Evolutionary conservation across 805 yeast species (phyloP).

Genomic region (Barnettozyma vustinii): DNA sequence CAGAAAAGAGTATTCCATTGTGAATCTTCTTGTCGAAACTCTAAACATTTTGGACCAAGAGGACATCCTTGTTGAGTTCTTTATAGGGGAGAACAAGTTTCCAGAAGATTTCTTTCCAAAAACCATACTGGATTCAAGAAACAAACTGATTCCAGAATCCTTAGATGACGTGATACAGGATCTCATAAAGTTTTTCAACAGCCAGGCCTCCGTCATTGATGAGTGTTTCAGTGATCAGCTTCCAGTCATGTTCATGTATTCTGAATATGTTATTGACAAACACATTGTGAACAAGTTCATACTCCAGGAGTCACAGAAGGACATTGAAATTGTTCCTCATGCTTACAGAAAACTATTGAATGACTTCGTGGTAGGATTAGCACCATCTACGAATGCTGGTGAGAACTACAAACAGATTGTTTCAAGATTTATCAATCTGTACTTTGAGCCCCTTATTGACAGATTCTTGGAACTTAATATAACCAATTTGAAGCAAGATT

Average conservation of each 20-base stretch:
- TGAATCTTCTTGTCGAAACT: conserved; percentile 20
- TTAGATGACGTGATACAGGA: conserved; percentile 24
- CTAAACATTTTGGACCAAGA: conserved; percentile 30
- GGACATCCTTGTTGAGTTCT: conserved; percentile 34
- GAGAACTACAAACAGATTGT: conserved; percentile 26
- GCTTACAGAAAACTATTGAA: conserved; percentile 27
- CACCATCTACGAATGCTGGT: conserved; percentile 33
- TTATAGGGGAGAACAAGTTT: conserved; percentile 32
- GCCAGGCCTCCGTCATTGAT: conserved; percentile 33
- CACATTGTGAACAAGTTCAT: conserved; percentile 26
- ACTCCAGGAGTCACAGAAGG: conserved; percentile 20
- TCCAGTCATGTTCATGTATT: conserved; percentile 33
- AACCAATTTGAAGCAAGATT: conserved; percentile 25
- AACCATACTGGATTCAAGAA: conserved; percentile 22
- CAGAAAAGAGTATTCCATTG: conserved; percentile 19
- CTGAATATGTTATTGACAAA: conserved; percentile 35
- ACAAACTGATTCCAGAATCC: conserved; percentile 18
- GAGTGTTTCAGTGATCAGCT: conserved; percentile 33
- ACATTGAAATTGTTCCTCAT: conserved; percentile 27
- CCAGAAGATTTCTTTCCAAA: conserved; percentile 27
- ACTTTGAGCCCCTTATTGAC: conserved; percentile 30
- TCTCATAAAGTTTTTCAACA: conserved; percentile 28
- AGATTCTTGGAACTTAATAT: conserved; percentile 30
- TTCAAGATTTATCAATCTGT: conserved; percentile 32
- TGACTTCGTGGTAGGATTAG: conserved; percentile 31